Evolutionary conservation across 2,329 filamentous ascomycete genomes (phyloP), one percentile per base, ranked within the genome.

Genomic region (Coleophoma cylindrospora): DNA sequence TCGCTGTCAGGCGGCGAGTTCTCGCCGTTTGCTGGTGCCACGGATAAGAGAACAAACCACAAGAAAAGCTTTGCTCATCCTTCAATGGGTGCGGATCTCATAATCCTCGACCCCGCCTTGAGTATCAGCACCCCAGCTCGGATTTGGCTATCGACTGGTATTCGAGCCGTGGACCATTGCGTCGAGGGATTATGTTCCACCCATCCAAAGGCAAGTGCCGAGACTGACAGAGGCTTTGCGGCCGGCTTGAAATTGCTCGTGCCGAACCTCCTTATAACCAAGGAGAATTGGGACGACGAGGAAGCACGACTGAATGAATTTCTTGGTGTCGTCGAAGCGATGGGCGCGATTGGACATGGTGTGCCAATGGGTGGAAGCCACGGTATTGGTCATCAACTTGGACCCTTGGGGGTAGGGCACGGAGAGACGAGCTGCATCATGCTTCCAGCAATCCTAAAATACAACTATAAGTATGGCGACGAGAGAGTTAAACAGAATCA

Each of bases 361-460:
- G 68, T 70, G 50, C 73, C 49, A 0, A 63, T 70, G 57, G 65
- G 69, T 9, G 69, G 57, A 0, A 67, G 63, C 40, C 70, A 73
- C 55, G 70, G 63, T 2, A 72, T 72, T 41, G 70, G 70, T 14
- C 70, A 72, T 54, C 70, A 72, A 50, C 54, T 77, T 46, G 67
- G 64, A 2, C 58, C 58, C 10, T 36, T 61, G 12, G 79, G 79
- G 0, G 79, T 83, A 2, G 74, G 76, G 0, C 80, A 84, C 58
- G 80, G 80, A 11, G 79, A 81, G 62, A 84, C 79, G 27, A 80
- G 75, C 56, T 84, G 74, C 59, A 74, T 77, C 43, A 67, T 80
- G 49, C 68, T 76, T 34, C 79, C 80, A 0, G 71, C 74, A 1
- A 78, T 84, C 6, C 76, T 76, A 59, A 77, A 75, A 58, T 83